Percentiles rank a stretch among this genome's conserved stretches.
These are phyloP conservation scores for Boletus sensibilis DNA, from an alignment of 768 basidiomycete species.

Conservation along the genomic window DNA sequence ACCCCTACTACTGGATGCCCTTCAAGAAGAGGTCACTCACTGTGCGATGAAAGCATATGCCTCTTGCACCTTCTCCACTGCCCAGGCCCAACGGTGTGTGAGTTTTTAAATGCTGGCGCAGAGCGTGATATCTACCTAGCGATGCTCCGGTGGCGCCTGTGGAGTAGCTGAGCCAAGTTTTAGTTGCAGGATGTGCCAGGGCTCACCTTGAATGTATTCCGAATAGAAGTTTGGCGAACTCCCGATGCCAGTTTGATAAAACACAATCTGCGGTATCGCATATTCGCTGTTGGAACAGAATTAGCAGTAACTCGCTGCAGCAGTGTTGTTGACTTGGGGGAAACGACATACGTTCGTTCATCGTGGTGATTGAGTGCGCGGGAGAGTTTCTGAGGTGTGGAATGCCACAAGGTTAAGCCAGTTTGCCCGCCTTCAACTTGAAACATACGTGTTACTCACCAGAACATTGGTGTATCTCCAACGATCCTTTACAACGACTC, in stretches of 20 bases:
- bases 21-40: conserved; percentile 41
- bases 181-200: neutral
- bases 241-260: conserved; percentile 62
- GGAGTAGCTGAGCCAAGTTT: conserved; percentile 8
- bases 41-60: conserved; percentile 80
- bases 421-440: neutral
- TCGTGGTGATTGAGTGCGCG: conserved; percentile 53
- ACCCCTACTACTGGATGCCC: neutral
- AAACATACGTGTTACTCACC: conserved; percentile 31
- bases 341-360: conserved; percentile 32
- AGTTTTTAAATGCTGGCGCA: neutral
- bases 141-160: conserved; percentile 63
- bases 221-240: conserved; percentile 58
- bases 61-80: conserved; percentile 74
- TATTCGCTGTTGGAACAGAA: conserved; percentile 26
- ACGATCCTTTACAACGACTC: conserved; percentile 41
- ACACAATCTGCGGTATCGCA: conserved; percentile 60
- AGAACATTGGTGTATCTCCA: conserved; percentile 57
- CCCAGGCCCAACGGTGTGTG: neutral
- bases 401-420: neutral
- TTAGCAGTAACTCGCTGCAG: neutral
- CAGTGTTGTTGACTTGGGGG: neutral
- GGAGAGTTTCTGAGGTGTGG: conserved; percentile 45
- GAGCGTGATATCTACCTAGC: conserved; percentile 43
- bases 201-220: conserved; percentile 57